Evolutionary conservation across 2,329 filamentous ascomycete species (phyloP).

Genomic region (Westerdykella sp.): DNA sequence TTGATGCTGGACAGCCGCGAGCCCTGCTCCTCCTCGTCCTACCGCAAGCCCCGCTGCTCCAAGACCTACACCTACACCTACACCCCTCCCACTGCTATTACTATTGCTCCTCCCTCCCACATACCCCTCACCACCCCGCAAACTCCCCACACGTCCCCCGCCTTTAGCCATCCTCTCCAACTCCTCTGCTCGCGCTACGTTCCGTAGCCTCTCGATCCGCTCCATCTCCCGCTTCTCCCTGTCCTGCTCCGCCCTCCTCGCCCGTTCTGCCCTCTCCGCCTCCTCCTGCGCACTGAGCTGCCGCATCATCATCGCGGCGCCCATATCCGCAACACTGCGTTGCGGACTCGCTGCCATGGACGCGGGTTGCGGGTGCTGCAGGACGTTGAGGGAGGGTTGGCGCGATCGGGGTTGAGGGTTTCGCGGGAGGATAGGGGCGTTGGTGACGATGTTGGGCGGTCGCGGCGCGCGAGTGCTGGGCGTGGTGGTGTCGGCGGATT

Average conservation of each 20-base stretch:
- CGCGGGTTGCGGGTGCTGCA: constrained; percentile 35
- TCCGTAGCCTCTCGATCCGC: constrained; percentile 22
- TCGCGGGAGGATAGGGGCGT: constrained; percentile 12
- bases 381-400: constrained; percentile 28
- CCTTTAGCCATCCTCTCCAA: constrained; percentile 32
- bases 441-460: constrained; percentile 27
- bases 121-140: constrained; percentile 8
- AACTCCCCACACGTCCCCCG: constrained; percentile 26
- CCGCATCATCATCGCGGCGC: constrained; percentile 29
- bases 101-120: constrained; percentile 3
- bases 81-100: constrained; percentile 3
- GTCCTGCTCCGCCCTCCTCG: constrained; percentile 23
- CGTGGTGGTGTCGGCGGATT: neutral
- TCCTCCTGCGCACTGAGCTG: constrained; percentile 32
- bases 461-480: constrained; percentile 10
- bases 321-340: constrained; percentile 33
- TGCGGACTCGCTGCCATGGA: constrained; percentile 36
- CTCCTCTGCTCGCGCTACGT: constrained; percentile 27
- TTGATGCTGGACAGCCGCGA: no score
- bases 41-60: neutral
- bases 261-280: constrained; percentile 26
- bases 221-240: constrained; percentile 23
- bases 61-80: neutral
- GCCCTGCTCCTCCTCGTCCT: no score
- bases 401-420: constrained; percentile 18